These are phyloP conservation scores for Penicillium sp. DNA, from an alignment of 2,329 filamentous ascomycete species.

Conservation along the genomic window DNA sequence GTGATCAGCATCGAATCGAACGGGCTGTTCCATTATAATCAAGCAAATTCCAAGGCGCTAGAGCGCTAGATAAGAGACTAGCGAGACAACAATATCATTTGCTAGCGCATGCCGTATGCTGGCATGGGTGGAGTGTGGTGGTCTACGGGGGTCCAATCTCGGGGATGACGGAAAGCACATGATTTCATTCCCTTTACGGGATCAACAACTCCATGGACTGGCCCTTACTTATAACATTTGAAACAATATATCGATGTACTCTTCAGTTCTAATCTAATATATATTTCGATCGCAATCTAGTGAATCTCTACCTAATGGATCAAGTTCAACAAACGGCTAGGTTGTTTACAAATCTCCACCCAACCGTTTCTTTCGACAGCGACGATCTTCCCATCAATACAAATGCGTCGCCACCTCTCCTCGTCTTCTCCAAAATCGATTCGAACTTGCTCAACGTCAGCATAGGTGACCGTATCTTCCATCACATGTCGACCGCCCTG, in stretches of 20 bases:
- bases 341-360: slow-evolving; percentile 57
- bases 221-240: background rate
- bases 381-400: slow-evolving; percentile 88
- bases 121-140: background rate
- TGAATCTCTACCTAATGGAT: slow-evolving; percentile 4
- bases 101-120: background rate
- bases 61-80: background rate
- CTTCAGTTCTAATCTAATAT: background rate
- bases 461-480: slow-evolving; percentile 64
- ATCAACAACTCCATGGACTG: background rate
- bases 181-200: background rate
- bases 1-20: slow-evolving; percentile 41
- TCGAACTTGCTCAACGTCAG: slow-evolving; percentile 63
- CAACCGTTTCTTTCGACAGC: slow-evolving; percentile 67
- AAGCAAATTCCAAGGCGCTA: background rate
- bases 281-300: background rate
- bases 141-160: background rate
- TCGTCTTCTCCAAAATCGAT: slow-evolving; percentile 63
- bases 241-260: background rate
- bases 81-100: background rate
- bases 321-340: slow-evolving; percentile 19
- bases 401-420: slow-evolving; percentile 74
- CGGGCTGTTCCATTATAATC: slow-evolving; percentile 21
- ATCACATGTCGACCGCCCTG: slow-evolving; percentile 55
- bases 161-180: slow-evolving; percentile 7